Conservation (phyloP, 1,139 yeast genomes). For the Pichia sp. region DNA sequence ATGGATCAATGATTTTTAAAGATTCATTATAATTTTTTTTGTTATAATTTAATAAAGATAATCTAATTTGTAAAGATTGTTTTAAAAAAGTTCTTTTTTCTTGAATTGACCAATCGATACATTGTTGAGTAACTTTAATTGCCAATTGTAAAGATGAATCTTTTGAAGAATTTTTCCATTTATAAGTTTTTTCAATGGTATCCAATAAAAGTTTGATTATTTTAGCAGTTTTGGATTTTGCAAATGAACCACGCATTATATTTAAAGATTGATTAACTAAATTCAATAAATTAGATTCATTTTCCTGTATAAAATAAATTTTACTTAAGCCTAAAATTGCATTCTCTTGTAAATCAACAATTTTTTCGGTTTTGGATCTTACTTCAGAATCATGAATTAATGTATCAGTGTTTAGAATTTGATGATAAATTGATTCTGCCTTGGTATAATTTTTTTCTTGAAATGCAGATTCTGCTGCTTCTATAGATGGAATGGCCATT, state of each 20-base stretch:
- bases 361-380: slow-evolving; percentile 31
- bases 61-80: slow-evolving; percentile 79
- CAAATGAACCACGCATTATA: slow-evolving; percentile 58
- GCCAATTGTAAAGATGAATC: slow-evolving; percentile 46
- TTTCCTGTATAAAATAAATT: slow-evolving; percentile 41
- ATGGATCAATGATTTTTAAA: slow-evolving; percentile 59
- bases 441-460: slow-evolving; percentile 39
- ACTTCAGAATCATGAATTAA: slow-evolving; percentile 16
- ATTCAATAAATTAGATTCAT: slow-evolving; percentile 46
- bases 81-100: slow-evolving; percentile 85
- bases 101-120: slow-evolving; percentile 80
- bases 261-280: slow-evolving; percentile 67
- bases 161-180: slow-evolving; percentile 25
- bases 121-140: slow-evolving; percentile 65
- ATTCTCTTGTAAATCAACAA: slow-evolving; percentile 45
- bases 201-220: slow-evolving; percentile 75
- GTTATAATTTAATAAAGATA: slow-evolving; percentile 66
- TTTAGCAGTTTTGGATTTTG: slow-evolving; percentile 93
- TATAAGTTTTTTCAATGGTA: slow-evolving; percentile 51
- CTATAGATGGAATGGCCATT: slow-evolving; percentile 35
- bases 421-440: slow-evolving; percentile 54
- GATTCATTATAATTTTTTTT: slow-evolving; percentile 67
- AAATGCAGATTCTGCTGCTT: slow-evolving; percentile 54
- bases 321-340: slow-evolving; percentile 61
- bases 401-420: slow-evolving; percentile 30